Evolutionary conservation across 352 stramenopile genomes (phyloP).

Genomic region (Pythium chondricola): DNA sequence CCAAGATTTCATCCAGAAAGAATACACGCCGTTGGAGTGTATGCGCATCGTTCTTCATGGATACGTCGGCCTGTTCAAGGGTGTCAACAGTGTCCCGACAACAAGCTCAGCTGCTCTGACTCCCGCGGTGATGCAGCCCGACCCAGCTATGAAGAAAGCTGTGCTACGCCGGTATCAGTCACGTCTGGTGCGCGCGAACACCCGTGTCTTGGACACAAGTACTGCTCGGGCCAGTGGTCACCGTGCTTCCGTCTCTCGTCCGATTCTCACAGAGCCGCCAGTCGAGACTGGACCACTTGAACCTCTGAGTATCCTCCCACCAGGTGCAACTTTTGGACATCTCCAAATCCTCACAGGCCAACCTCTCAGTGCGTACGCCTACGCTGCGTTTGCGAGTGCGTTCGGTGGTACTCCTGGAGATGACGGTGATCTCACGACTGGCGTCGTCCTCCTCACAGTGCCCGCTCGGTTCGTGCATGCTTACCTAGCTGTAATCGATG

Average conservation of each 20-base stretch:
- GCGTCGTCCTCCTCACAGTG: conserved; percentile 24
- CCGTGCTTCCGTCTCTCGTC: conserved; percentile 5
- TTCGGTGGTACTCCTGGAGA: neutral
- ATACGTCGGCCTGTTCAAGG: conserved; percentile 39
- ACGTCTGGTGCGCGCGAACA: conserved; percentile 23
- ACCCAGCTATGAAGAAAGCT: conserved; percentile 5
- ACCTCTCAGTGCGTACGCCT: conserved; percentile 34
- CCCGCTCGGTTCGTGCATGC: conserved; percentile 22
- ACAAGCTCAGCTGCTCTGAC: neutral
- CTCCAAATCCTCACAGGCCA: conserved; percentile 29
- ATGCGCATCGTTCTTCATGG: conserved; percentile 38
- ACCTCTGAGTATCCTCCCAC: conserved; percentile 30
- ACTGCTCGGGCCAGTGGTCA: conserved; percentile 5
- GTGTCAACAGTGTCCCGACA: no score
- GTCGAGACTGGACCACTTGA: conserved; percentile 10
- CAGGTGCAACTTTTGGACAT: conserved; percentile 32
- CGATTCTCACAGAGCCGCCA: neutral
- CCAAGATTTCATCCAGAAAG: conserved; percentile 30
- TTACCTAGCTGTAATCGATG: conserved; percentile 24
- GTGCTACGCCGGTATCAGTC: conserved; percentile 27
- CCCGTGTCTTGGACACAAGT: conserved; percentile 8
- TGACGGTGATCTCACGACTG: neutral
- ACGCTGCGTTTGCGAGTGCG: conserved; percentile 21
- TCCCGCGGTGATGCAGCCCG: neutral
- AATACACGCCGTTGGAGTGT: conserved; percentile 21